Evolutionary conservation across 2,329 filamentous ascomycete species (phyloP).

Genomic region (Leptoxyphium fumago): DNA sequence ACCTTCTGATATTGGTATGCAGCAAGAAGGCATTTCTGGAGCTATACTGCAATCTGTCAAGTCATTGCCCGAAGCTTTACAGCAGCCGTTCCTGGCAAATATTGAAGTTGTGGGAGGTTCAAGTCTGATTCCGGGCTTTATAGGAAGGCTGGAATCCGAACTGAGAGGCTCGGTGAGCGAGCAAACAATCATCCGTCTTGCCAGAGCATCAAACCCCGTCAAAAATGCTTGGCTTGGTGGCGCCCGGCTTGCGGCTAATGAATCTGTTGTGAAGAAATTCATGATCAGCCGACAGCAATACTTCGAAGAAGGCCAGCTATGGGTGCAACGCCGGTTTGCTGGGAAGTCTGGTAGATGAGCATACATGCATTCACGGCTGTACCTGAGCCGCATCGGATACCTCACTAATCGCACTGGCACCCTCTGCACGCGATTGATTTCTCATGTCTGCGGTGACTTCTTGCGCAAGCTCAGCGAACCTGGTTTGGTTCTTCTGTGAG

Average conservation of each 20-base stretch:
- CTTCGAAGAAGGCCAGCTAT: constrained; percentile 57
- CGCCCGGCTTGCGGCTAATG: constrained; percentile 58
- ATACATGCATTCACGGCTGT: too few species aligned
- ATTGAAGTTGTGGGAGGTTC: constrained; percentile 83
- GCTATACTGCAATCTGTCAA: constrained; percentile 68
- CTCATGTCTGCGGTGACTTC: constrained; percentile 2
- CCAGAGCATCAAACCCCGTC: constrained; percentile 55
- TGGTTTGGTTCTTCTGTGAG: constrained; percentile 11
- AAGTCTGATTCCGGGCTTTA: constrained; percentile 63
- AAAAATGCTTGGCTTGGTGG: constrained; percentile 75
- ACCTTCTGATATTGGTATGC: constrained; percentile 71
- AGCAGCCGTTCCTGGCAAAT: constrained; percentile 73
- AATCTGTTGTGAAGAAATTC: constrained; percentile 46
- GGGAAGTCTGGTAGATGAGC: constrained; percentile 15
- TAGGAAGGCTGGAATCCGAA: constrained; percentile 47
- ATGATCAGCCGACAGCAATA: constrained; percentile 83
- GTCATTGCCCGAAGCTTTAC: constrained; percentile 63
- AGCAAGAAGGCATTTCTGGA: constrained; percentile 67
- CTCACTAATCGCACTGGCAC: background rate
- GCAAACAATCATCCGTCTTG: constrained; percentile 64
- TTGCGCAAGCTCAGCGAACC: constrained; percentile 10
- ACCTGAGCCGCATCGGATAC: background rate
- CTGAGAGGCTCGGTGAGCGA: constrained; percentile 30
- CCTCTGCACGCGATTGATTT: background rate
- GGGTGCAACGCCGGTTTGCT: constrained; percentile 20